Base-by-base conservation (phyloP, 2,329 filamentous ascomycete genomes). In the Ceratocystis ficicola region DNA sequence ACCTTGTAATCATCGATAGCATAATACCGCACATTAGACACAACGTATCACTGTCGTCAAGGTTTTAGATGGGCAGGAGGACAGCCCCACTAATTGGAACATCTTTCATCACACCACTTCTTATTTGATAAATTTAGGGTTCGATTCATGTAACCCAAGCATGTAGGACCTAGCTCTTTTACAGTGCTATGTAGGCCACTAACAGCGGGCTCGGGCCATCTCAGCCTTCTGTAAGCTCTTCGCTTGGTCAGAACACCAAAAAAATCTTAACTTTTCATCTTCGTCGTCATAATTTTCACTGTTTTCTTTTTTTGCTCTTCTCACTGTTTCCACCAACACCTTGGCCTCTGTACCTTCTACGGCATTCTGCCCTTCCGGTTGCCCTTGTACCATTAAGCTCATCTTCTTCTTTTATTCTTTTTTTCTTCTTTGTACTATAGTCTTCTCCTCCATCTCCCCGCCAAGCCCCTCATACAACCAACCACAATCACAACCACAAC, bases 231-330 rank as follows among this genome's bases (percentile, higher is more conserved):
- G 28, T 59, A 59, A 30, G 36, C 12, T 32, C 12, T 8, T 52
- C 22, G 7, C 46, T 22, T 30, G 28, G 52, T 32, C 22, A 32
- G 25, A 59, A 59, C 25, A 30, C 52, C 12, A 59, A 59, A 59
- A 59, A 59, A 30, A n/a, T 59, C 25, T 17, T 59, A 28, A 32
- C 6, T 59, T 59, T 59, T 59, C 12, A 59, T 59, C 52, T 17
- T 57, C 17, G 20, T 62, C 32, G 15, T 44, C 7, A 46, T 44
- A 20, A 41, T 5, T 25, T 44, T 15, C 8, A 17, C 15, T 36
- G 8, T 12, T 25, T 62, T 36, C 22, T 36, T 28, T 17, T 20
- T 20, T 50, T 50, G 5, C 46, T 50, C 20, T 5, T 10, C 22
- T 25, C 20, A 25, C 20, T 52, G 20, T 52, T 15, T 12, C 20